phyloP scores from a whole-genome alignment of 1,284 basidiomycete species.

The Rhizoctonia solani region DNA sequence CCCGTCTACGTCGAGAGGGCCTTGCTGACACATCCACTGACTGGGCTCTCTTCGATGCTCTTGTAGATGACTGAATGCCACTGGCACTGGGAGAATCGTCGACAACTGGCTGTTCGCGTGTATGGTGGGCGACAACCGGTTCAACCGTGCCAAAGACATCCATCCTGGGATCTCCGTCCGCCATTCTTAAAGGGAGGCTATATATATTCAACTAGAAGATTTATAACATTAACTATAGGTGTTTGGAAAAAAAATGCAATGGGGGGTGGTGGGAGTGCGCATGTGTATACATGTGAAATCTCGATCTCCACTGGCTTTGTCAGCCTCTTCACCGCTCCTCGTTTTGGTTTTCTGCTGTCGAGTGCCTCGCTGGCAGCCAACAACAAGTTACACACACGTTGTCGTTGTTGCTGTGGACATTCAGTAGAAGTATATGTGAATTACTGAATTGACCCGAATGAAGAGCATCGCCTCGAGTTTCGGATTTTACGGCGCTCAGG shows the following conservation, averaged over 20 bases:
- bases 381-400: no score
- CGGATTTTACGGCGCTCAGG: no score
- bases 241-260: not conserved
- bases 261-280: no score
- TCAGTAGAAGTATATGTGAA: no score
- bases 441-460: no score
- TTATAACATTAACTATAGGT: not conserved
- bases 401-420: no score
- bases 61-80: no score
- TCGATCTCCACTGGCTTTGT: not conserved
- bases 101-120: not conserved
- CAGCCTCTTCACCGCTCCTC: not conserved
- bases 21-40: constrained; percentile 22
- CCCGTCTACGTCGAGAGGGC: constrained; percentile 7
- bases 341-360: not conserved
- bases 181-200: no score
- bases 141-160: constrained; percentile 30
- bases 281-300: not conserved
- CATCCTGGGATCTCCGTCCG: not conserved
- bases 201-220: no score
- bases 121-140: not conserved
- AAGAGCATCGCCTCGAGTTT: no score
- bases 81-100: not conserved
- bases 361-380: no score
- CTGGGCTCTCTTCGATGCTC: constrained; percentile 13